Conservation (phyloP, 2,329 filamentous ascomycete genomes). For the Cadophora gregata region DNA sequence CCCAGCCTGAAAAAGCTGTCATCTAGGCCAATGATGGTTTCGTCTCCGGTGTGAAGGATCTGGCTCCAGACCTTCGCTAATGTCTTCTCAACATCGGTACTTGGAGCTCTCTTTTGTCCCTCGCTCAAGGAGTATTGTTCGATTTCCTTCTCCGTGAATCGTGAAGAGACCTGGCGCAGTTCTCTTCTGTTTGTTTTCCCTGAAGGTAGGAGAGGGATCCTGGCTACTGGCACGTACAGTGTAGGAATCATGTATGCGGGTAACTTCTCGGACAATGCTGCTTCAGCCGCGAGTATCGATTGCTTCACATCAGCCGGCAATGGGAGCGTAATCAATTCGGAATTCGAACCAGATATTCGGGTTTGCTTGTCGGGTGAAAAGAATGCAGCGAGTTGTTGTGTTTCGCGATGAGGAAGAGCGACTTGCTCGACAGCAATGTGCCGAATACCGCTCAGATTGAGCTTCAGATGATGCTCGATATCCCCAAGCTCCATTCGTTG, state of each 20-base stretch:
- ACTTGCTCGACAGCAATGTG: background rate
- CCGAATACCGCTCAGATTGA: background rate
- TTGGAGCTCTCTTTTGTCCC: background rate
- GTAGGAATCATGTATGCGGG: slow-evolving; percentile 21
- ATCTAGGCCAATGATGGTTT: slow-evolving; percentile 22
- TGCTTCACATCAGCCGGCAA: background rate
- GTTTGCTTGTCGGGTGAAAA: background rate
- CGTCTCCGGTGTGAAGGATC: background rate
- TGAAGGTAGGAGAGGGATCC: slow-evolving; percentile 13
- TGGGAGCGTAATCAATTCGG: background rate
- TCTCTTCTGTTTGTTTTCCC: slow-evolving; percentile 17
- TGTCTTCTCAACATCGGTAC: background rate
- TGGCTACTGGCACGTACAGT: slow-evolving; percentile 11
- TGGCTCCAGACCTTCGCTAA: slow-evolving; percentile 6
- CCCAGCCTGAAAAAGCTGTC: slow-evolving; percentile 49
- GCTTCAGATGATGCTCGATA: slow-evolving; percentile 49
- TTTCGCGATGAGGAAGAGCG: background rate
- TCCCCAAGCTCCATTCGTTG: slow-evolving; percentile 69
- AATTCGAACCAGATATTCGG: background rate
- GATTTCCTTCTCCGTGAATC: slow-evolving; percentile 1
- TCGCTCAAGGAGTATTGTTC: slow-evolving; percentile 9
- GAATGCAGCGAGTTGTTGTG: background rate
- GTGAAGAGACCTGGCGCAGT: background rate
- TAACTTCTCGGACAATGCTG: background rate
- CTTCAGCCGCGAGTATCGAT: background rate